A percentile compares a stretch with the other conserved stretches of the same genome.
phyloP scores from a whole-genome alignment of 2,329 filamentous ascomycete species.

The Fusarium metavorans region DNA sequence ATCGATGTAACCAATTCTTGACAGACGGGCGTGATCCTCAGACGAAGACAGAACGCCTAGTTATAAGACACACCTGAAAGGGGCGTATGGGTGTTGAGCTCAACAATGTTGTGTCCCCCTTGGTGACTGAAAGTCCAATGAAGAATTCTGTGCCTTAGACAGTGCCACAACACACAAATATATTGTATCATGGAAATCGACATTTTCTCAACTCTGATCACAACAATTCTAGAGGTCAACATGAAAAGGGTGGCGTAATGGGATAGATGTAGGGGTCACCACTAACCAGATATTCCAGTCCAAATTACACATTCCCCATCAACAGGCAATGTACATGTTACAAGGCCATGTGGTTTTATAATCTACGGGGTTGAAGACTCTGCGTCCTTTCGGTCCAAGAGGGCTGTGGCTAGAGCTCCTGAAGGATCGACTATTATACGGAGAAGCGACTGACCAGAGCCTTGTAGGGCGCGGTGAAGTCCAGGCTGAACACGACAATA shows the following conservation, averaged over 20 bases:
- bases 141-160: background rate
- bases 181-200: background rate
- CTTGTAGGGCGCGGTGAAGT: background rate
- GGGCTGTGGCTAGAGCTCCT: background rate
- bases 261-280: background rate
- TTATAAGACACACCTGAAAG: too few species aligned
- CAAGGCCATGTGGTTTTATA: background rate
- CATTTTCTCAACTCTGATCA: background rate
- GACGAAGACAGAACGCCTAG: too few species aligned
- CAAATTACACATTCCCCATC: background rate
- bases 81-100: background rate
- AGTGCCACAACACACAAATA: background rate
- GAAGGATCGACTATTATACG: background rate
- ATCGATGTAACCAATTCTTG: too few species aligned
- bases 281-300: background rate
- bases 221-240: background rate
- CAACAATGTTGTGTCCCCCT: background rate
- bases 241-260: background rate
- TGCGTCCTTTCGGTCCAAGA: background rate
- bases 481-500: background rate
- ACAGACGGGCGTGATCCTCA: too few species aligned
- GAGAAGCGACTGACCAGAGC: background rate
- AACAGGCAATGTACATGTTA: background rate
- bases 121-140: background rate
- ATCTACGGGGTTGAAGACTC: background rate